Conservation (phyloP, 352 stramenopile species). For the Pythium aquatile region DNA sequence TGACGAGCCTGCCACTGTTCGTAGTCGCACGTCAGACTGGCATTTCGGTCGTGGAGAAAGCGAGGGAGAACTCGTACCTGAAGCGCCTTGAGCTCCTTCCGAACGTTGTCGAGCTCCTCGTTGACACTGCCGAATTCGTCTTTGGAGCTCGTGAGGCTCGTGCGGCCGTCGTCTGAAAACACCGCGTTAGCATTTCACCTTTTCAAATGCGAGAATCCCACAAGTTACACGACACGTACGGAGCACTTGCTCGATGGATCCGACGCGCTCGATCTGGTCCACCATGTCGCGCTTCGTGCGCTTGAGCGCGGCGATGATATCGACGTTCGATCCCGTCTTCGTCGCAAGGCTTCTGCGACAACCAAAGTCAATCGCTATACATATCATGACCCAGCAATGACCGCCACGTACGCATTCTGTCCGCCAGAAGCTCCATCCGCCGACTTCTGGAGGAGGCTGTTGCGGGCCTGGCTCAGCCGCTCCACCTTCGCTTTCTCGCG, state of each 20-base stretch:
- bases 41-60: not conserved
- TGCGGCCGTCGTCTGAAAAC: conserved; percentile 44
- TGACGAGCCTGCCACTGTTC: conserved; percentile 72
- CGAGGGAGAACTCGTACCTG: conserved; percentile 19
- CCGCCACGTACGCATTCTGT: conserved; percentile 26
- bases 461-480: conserved; percentile 49
- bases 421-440: not conserved
- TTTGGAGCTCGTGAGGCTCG: conserved; percentile 59
- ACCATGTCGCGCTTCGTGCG: conserved; percentile 68
- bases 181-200: not conserved
- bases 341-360: not conserved
- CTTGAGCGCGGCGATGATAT: conserved; percentile 63
- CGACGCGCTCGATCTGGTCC: conserved; percentile 69
- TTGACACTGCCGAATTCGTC: conserved; percentile 60
- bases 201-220: not conserved
- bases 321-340: conserved; percentile 38
- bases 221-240: conserved; percentile 20
- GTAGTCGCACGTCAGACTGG: not conserved
- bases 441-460: conserved; percentile 41
- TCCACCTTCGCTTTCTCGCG: conserved; percentile 58
- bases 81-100: conserved; percentile 55
- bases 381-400: not conserved
- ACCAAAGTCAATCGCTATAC: not conserved
- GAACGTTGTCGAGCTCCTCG: conserved; percentile 53
- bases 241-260: conserved; percentile 61